Evolutionary conservation across 1,284 basidiomycete species (phyloP), one percentile per base, ranked within the genome.

Genomic region (Quambalaria eucalypti): DNA sequence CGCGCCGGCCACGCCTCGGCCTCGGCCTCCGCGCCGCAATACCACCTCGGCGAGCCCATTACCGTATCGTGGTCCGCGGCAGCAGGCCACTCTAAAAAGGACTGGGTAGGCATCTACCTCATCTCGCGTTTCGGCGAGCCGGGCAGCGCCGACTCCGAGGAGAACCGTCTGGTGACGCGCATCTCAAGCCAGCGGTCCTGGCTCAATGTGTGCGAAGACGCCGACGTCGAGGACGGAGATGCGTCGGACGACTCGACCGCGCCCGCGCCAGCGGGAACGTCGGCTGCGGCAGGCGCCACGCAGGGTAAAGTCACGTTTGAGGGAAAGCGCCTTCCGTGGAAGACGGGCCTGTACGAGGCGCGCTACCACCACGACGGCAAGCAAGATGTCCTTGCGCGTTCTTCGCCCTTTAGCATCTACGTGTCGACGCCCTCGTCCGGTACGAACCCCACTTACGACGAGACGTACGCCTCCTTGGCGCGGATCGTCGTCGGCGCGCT

Each of bases 91-190:
- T 93, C 90, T 14, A 82, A 88, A n/a, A 84, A 86, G 65, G 93
- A 98, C 76, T 98, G 93, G 95, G 88, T 98, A 66, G 95, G 92
- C 10, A 83, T 98, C 40, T 96, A 95, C 71, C 56, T 60, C 1
- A 48, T 71, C 3, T 55, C 52, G 10, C 52, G 68, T 7, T 60
- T 69, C 36, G 63, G 63, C 28, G 57, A 53, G 12, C 21, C 51
- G 12, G 59, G 56, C 1, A 21, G 57, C 5, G 59, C 49, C 5
- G 58, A 51, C 39, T 33, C 26, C 16, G 55, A 68, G 12, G 62
- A 62, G 26, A 30, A 51, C 6, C 26, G 53, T 26, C 52, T 62
- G 21, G 62, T 73, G 1, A 98, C 95, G 2, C 84, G 85, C 57
- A 86, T 87, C n/a, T 85, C 86, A 3, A 88, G 87, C 2, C 79